Conservation (phyloP, 345 rosid genomes). For the Arabis alpina region DNA sequence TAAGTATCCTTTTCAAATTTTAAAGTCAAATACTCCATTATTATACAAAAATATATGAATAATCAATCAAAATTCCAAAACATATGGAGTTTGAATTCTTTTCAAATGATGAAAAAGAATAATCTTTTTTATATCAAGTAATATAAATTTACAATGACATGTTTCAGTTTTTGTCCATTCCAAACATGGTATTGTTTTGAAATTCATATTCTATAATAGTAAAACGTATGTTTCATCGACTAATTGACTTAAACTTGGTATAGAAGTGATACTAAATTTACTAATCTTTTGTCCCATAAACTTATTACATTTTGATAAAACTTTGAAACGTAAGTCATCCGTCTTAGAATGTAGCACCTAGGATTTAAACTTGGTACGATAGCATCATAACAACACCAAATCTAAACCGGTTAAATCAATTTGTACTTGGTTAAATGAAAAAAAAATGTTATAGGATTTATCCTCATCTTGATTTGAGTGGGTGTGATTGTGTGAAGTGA, state of each 20-base stretch:
- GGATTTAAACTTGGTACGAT: not conserved
- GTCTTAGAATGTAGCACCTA: not conserved
- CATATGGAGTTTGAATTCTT: not conserved
- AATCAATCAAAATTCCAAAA: not conserved
- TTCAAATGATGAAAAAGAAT: too few relatives aligned
- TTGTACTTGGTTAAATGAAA: not conserved
- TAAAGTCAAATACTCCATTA: not conserved
- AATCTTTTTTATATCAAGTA: not conserved
- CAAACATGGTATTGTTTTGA: not conserved
- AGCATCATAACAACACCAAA: not conserved
- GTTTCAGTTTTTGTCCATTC: not conserved
- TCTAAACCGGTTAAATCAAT: not conserved
- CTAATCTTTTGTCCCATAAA: too few relatives aligned
- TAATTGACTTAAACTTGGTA: too few relatives aligned
- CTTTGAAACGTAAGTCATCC: too few relatives aligned
- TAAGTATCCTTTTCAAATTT: not conserved
- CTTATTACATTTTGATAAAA: too few relatives aligned
- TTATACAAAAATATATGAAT: too few relatives aligned
- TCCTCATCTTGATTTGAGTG: conserved; percentile 18
- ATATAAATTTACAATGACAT: not conserved
- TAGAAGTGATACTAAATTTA: too few relatives aligned
- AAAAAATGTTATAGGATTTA: not conserved
- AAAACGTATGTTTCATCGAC: too few relatives aligned
- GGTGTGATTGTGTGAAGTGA: conserved; percentile 19
- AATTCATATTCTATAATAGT: not conserved